Base-by-base conservation (phyloP, 108 stramenopile species). In the Tribonema minus region DNA sequence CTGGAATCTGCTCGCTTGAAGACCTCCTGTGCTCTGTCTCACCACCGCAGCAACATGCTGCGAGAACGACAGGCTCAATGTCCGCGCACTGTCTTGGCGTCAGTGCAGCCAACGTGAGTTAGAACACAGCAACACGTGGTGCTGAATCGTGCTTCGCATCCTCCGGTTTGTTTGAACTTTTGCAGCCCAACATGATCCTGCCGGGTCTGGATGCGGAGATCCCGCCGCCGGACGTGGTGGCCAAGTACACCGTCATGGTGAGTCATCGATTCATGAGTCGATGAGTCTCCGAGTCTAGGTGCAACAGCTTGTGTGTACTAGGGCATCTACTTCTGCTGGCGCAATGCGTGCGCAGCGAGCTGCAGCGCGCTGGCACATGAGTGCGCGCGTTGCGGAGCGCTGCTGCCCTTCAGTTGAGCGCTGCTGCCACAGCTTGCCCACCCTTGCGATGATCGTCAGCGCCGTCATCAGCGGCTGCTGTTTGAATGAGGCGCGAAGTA, bases 221-320 rank as follows among this genome's bases (percentile, higher is more conserved):
- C n/a, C 88, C 90, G 64, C 69, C 86, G 37, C 82, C 89, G 30
- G 90, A 89, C 65, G 91, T 88, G 32, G 91, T 94, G 41, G 93
- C 91, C 30, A 76, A 72, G 37, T 90, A 89, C 58, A 94, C 91
- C 70, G 77, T 94, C 26, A 85, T 82, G 37, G 67, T 67, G 9
- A 54, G 46, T 54, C 46, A 54, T 54, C n/a, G n/a, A n/a, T n/a
- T n/a, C n/a, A n/a, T n/a, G n/a, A n/a, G n/a, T n/a, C n/a, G n/a
- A n/a, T n/a, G n/a, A n/a, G n/a, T n/a, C n/a, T n/a, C n/a, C n/a
- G n/a, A n/a, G n/a, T n/a, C n/a, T n/a, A 20, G 46, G 15, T 54
- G 46, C 20, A 9, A 54, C 46, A 54, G 9, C 20, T 9, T 9
- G 15, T 15, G 9, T 20, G 46, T 20, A 54, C 20, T 20, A 54